phyloP scores from a whole-genome alignment of 23 red algal species.

The Chondrus crispus region DNA sequence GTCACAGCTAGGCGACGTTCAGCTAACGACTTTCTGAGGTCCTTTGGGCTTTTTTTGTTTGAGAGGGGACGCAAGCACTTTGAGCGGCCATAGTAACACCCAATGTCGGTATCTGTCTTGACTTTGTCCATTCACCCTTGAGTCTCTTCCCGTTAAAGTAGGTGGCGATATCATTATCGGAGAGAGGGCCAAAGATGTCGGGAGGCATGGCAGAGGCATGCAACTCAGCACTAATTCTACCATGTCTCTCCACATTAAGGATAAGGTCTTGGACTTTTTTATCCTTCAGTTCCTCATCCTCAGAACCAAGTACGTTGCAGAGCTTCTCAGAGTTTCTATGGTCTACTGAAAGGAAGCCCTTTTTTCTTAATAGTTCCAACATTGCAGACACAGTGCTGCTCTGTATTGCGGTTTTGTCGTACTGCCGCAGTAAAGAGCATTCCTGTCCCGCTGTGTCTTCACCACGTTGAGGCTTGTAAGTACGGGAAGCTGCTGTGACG shows the following conservation, averaged over 20 bases:
- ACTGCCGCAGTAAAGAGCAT: not conserved
- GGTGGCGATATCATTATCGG: not conserved
- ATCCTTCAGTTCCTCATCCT: not conserved
- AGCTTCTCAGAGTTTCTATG: not conserved
- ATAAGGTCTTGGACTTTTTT: not conserved
- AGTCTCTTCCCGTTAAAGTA: not conserved
- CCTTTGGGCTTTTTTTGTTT: not conserved
- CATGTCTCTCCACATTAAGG: not conserved
- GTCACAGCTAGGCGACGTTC: not conserved
- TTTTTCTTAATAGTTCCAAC: not conserved
- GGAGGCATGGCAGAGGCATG: not conserved
- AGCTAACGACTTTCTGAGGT: not conserved
- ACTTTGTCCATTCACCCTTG: constrained; percentile 2
- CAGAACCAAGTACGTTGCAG: not conserved
- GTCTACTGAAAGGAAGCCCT: not conserved
- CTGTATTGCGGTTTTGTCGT: not conserved
- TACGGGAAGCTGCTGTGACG: not conserved
- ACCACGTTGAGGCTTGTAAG: not conserved
- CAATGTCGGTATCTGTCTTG: not conserved
- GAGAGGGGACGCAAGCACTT: not conserved
- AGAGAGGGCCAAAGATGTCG: not conserved
- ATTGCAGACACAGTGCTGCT: not conserved
- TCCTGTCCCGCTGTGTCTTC: not conserved
- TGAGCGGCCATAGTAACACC: not conserved
- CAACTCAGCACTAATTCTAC: not conserved